Percentiles rank a stretch among this genome's conserved stretches.
Conservation (phyloP, 2,329 filamentous ascomycete species). For the Emergomyces orientalis region DNA sequence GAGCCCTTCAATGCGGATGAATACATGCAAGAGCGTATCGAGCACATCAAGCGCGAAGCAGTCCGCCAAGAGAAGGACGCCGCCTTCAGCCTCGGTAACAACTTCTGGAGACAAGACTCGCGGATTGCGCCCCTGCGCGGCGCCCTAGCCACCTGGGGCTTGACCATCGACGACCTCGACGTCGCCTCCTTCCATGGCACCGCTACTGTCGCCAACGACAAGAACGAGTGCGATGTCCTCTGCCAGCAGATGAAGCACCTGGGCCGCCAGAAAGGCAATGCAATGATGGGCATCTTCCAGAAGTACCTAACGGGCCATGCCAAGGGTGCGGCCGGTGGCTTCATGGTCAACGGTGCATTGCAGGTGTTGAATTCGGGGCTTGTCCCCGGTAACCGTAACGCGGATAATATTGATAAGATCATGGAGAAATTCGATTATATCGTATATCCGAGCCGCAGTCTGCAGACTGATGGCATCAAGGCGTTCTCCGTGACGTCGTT, state of each 20-base stretch:
- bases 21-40: conserved; percentile 74
- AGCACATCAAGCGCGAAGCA: conserved; percentile 82
- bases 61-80: conserved; percentile 87
- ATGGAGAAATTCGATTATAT: conserved; percentile 99
- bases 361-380: conserved; percentile 91
- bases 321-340: conserved; percentile 97
- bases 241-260: conserved; percentile 94
- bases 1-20: conserved; percentile 68
- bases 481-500: conserved; percentile 98
- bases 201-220: conserved; percentile 96
- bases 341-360: conserved; percentile 98
- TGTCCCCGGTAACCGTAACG: conserved; percentile 94
- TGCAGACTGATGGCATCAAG: conserved; percentile 97
- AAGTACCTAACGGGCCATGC: conserved; percentile 98
- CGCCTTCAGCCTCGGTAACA: conserved; percentile 86
- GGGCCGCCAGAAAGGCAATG: conserved; percentile 92
- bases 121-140: conserved; percentile 92
- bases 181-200: conserved; percentile 99
- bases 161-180: conserved; percentile 89
- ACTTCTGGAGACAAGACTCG: conserved; percentile 95
- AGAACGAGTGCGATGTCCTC: conserved; percentile 97
- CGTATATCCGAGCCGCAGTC: conserved; percentile 86
- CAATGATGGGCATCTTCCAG: conserved; percentile 94
- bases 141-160: conserved; percentile 92
- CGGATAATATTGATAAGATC: conserved; percentile 89